Conservation (phyloP, 2,329 filamentous ascomycete genomes). For the Cryphonectria nitschkei region DNA sequence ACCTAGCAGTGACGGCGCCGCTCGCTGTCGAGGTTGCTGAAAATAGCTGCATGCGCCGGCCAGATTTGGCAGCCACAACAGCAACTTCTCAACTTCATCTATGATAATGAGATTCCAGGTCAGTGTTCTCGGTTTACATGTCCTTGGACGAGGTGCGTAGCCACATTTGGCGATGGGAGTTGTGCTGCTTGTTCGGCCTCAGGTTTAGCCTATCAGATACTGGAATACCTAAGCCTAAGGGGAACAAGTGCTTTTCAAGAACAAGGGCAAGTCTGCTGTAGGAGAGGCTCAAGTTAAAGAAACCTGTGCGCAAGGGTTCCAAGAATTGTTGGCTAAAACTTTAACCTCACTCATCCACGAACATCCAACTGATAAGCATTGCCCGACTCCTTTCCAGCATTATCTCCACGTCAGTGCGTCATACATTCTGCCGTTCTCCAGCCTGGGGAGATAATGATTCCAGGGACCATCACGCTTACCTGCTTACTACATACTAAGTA, state of each 20-base stretch:
- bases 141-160: not conserved
- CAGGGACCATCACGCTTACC: not conserved
- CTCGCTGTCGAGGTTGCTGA: too few relatives aligned
- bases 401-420: slow-evolving; percentile 2
- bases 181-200: not conserved
- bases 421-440: not conserved
- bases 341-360: not conserved
- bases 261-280: not conserved
- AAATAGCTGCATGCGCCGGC: too few relatives aligned
- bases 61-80: too few relatives aligned
- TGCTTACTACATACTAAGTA: not conserved
- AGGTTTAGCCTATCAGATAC: not conserved
- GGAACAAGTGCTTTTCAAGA: not conserved
- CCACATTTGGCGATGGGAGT: not conserved
- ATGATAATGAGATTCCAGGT: not conserved
- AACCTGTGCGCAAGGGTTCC: not conserved
- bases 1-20: too few relatives aligned
- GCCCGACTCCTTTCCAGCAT: not conserved
- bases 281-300: not conserved
- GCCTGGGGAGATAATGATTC: not conserved
- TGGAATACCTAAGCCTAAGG: not conserved
- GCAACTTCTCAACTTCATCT: too few relatives aligned
- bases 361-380: not conserved
- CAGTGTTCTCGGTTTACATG: not conserved
- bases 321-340: not conserved